Base-by-base conservation (phyloP, 306 rosid species). In the Dalbergia cochinchinensis region DNA sequence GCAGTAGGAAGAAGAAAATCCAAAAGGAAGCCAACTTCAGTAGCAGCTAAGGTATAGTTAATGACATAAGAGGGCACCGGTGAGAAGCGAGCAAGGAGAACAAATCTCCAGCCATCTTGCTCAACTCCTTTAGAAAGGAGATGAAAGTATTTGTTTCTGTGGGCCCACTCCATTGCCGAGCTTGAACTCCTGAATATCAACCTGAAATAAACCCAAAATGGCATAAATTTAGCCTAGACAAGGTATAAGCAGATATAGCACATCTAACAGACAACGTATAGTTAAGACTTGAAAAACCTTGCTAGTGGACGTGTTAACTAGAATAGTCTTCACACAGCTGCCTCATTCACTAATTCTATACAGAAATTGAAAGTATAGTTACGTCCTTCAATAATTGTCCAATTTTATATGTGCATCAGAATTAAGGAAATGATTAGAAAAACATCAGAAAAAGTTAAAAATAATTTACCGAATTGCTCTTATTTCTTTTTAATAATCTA, bases 41-140 rank as follows among this genome's bases (percentile, higher is more conserved):
- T 95, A 0, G 99, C 99, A 42, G 98, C 99, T 6, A 95, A 89
- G 15, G 98, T 93, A 64, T 95, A 95, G 82, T 95, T 95, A 80
- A 95, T 90, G 62, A 95, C 79, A 54, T 93, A 95, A 6, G 98
- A 95, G 1, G 99, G 99, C 81, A 95, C 70, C 0, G 99, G 98
- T 7, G 99, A 95, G 91, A 95, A 95, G 20, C 99, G 96, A 10
- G 99, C 99, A 31, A 95, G 98, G 48, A 95, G 91, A 65, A 93
- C 99, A 33, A 95, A 93, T 82, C n/a, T 93, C 99, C 99, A 95
- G 33, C 99, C 99, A 80, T 92, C 99, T 83, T 80, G 90, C 89
- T 88, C 96, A 26, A 95, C 99, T 84, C 99, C 99, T 84, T 80
- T 89, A 13, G 94, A 84, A 26, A 95, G 91, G 44, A 95, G 41